Evolutionary conservation across 2,329 filamentous ascomycete genomes (phyloP), one percentile per base, ranked within the genome.

Genomic region (Sporothrix brunneoviolacea): DNA sequence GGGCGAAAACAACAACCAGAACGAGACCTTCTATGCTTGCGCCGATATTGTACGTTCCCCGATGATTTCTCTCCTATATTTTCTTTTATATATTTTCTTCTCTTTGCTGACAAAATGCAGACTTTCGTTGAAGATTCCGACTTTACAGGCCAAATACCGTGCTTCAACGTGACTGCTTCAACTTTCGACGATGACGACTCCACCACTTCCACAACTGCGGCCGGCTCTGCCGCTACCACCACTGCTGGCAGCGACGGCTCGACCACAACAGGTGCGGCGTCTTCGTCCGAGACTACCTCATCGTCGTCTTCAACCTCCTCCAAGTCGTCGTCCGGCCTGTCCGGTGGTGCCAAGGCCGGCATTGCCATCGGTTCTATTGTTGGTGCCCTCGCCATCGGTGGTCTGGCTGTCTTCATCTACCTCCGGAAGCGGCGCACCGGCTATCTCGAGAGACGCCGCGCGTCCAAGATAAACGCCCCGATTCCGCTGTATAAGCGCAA

Each of bases 11-110:
- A 54, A 55, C 32, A 62, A 62, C 33, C 58, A 59, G 15, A 60
- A 59, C 28, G 61, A 69, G 55, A 63, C 65, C 0, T 68, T 68
- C 55, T 70, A 62, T 35, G 63, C 65, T 16, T 70, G 67, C 44
- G 66, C 67, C 33, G 67, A 70, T 52, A 59, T 69, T 39, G 66
- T 53, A 43, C n/a, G 51, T 46, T 7, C n/a, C n/a, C n/a, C n/a
- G n/a, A n/a, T n/a, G n/a, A n/a, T n/a, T n/a, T n/a, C n/a, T n/a
- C n/a, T n/a, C n/a, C n/a, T n/a, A n/a, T n/a, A n/a, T n/a, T n/a
- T n/a, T n/a, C n/a, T n/a, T n/a, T n/a, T n/a, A n/a, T n/a, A n/a
- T n/a, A n/a, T n/a, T n/a, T n/a, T n/a, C n/a, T n/a, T n/a, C n/a
- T n/a, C n/a, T n/a, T n/a, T n/a, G n/a, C n/a, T n/a, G n/a, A n/a